Evolutionary conservation across 2,329 filamentous ascomycete genomes (phyloP).

Genomic region (Cercospora sp.): DNA sequence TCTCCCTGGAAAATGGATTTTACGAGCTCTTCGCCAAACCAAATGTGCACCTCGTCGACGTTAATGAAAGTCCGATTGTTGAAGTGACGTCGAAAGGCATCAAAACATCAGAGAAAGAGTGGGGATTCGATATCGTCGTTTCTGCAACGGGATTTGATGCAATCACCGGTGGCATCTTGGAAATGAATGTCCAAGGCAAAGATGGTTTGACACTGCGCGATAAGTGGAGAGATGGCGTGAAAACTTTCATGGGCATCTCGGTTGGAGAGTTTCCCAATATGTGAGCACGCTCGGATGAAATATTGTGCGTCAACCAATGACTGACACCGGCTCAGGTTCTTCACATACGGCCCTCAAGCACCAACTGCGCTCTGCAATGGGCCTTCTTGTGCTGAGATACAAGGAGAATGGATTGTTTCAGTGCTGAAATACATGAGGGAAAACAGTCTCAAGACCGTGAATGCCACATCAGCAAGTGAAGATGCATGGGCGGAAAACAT

Average conservation of each 20-base stretch:
- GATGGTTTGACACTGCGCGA: constrained; percentile 34
- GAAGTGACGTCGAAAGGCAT: constrained; percentile 42
- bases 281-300: background rate
- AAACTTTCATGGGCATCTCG: constrained; percentile 41
- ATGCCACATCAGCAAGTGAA: constrained; percentile 34
- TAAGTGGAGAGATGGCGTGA: constrained; percentile 35
- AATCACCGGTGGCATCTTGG: constrained; percentile 35
- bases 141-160: constrained; percentile 48
- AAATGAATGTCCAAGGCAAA: constrained; percentile 39
- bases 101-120: constrained; percentile 40
- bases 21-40: constrained; percentile 47
- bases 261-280: constrained; percentile 37
- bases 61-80: constrained; percentile 43
- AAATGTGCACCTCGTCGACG: constrained; percentile 45
- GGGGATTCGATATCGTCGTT: constrained; percentile 44
- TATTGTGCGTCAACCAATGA: background rate
- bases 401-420: constrained; percentile 38
- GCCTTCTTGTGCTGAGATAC: constrained; percentile 40
- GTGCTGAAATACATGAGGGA: constrained; percentile 24
- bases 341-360: constrained; percentile 42
- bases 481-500: constrained; percentile 28
- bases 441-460: constrained; percentile 21
- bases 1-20: constrained; percentile 54
- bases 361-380: constrained; percentile 46
- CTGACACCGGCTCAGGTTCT: constrained; percentile 28